phyloP scores from a whole-genome alignment of 306 rosid genomes.

The Gillenia trifoliata region DNA sequence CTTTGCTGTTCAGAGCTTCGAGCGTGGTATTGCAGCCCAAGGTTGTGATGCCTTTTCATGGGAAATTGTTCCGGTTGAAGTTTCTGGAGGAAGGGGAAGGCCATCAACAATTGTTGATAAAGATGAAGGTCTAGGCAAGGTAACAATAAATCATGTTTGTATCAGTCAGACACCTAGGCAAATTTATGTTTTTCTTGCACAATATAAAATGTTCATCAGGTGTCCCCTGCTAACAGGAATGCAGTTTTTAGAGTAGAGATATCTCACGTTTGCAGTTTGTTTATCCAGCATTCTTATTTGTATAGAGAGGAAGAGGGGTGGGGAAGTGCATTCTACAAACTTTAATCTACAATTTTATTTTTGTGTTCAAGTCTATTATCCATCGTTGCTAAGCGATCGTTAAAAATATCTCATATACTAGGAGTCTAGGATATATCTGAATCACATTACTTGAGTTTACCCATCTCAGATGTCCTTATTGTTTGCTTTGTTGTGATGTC shows the following conservation, averaged over 20 bases:
- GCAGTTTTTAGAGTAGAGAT: neutral
- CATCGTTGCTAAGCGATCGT: neutral
- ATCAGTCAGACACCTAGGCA: neutral
- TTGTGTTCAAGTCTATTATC: neutral
- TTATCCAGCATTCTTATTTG: neutral
- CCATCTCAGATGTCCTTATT: neutral
- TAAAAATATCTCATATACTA: neutral
- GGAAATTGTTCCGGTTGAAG: slow-evolving; percentile 95
- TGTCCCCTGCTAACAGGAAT: neutral
- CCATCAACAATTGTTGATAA: slow-evolving; percentile 72
- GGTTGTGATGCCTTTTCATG: slow-evolving; percentile 65
- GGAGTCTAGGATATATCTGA: neutral
- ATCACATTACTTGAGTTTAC: neutral
- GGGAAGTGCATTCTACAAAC: neutral
- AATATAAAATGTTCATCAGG: neutral
- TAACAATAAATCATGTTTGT: slow-evolving; percentile 16
- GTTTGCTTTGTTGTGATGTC: slow-evolving; percentile 27
- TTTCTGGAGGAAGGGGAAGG: slow-evolving; percentile 94
- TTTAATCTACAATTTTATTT: neutral
- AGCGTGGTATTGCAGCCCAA: slow-evolving; percentile 93
- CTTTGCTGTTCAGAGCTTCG: slow-evolving; percentile 79
- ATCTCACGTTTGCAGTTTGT: neutral
- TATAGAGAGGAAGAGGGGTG: neutral
- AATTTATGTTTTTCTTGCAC: neutral
- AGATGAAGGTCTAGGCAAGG: slow-evolving; percentile 97